Conservation (phyloP, 2,329 filamentous ascomycete species). For the Hypoxylon sp. region DNA sequence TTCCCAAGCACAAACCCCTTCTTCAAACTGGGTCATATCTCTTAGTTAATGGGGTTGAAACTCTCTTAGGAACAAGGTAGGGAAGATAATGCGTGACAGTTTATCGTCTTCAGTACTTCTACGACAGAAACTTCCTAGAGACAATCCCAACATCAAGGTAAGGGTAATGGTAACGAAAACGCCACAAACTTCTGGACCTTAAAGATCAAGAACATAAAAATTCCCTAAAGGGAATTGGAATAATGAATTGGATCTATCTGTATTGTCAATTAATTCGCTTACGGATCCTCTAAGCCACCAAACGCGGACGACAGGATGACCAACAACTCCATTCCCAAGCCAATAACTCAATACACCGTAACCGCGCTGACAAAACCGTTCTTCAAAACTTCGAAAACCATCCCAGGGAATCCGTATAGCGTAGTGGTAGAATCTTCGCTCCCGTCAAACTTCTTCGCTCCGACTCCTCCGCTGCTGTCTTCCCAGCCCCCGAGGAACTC, state of each 20-base stretch:
- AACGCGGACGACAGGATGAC: conserved; percentile 11
- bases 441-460: conserved; percentile 67
- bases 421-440: conserved; percentile 78
- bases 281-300: conserved; percentile 7
- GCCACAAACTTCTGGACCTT: not conserved
- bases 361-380: conserved; percentile 91
- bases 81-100: no score
- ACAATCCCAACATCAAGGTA: no score
- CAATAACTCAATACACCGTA: conserved; percentile 79
- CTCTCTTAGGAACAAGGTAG: no score
- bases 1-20: no score
- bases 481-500: conserved; percentile 91
- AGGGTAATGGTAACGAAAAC: not conserved
- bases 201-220: not conserved
- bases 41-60: no score
- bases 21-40: no score
- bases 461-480: conserved; percentile 71
- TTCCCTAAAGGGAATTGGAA: not conserved
- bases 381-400: conserved; percentile 96
- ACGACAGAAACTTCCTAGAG: no score
- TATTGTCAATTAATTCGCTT: conserved; percentile 5
- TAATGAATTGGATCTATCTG: not conserved
- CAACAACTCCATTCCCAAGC: conserved; percentile 19
- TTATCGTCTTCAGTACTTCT: no score
- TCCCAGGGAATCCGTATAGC: conserved; percentile 91